Conservation (phyloP, 345 rosid species). For the Moringa oleifera region DNA sequence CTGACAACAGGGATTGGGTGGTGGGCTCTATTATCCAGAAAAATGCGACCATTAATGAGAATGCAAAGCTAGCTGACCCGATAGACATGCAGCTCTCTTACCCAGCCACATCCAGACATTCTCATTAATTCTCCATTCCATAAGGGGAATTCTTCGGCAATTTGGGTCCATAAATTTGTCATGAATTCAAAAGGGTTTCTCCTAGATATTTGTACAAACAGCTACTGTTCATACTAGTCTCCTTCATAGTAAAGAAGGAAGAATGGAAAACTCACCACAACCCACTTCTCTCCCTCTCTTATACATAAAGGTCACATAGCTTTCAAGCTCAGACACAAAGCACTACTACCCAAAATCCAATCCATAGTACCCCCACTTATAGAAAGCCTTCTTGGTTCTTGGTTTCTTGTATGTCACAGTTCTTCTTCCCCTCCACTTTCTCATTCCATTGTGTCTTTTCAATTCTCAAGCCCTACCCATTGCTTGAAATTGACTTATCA, state of each 20-base stretch:
- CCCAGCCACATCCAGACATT: conserved; percentile 20
- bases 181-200: conserved; percentile 7
- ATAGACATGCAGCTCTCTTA: background rate
- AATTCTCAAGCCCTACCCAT: background rate
- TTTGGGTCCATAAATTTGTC: conserved; percentile 6
- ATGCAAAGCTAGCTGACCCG: background rate
- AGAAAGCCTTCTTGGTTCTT: conserved; percentile 15
- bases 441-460: conserved; percentile 26
- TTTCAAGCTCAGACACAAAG: conserved; percentile 13
- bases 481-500: conserved; percentile 26
- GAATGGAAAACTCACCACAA: background rate
- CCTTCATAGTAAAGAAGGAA: background rate
- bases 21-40: conserved; percentile 35
- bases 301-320: conserved; percentile 8
- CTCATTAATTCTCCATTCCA: conserved; percentile 24
- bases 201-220: conserved; percentile 6
- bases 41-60: conserved; percentile 35
- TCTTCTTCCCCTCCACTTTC: background rate
- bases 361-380: conserved; percentile 9
- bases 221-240: background rate
- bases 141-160: no score
- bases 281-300: background rate
- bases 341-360: background rate
- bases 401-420: conserved; percentile 12
- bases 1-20: no score